Percentiles rank a stretch among this genome's conserved stretches.
Conservation (phyloP, 2,329 filamentous ascomycete genomes). For the Stachybotrys chlorohalonatus region DNA sequence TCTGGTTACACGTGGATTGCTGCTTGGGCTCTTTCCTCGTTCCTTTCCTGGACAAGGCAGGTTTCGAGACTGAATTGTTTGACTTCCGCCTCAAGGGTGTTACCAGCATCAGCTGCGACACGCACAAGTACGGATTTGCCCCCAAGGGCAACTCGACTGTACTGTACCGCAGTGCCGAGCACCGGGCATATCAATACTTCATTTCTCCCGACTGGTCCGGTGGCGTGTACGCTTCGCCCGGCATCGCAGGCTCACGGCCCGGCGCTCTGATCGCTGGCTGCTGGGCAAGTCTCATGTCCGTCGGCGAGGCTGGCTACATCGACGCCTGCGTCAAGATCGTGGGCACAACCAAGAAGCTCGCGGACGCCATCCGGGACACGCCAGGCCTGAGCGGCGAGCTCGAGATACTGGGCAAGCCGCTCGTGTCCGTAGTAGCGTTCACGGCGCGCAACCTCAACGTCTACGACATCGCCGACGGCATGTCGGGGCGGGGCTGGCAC, state of each 20-base stretch:
- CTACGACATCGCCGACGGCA: slow-evolving; percentile 88
- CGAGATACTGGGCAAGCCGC: slow-evolving; percentile 70
- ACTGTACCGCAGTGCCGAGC: slow-evolving; percentile 71
- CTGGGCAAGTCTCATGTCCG: slow-evolving; percentile 85
- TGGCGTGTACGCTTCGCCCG: slow-evolving; percentile 90
- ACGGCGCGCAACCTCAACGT: slow-evolving; percentile 75
- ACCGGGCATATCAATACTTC: slow-evolving; percentile 92
- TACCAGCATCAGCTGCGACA: slow-evolving; percentile 92
- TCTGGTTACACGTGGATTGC: slow-evolving; percentile 94
- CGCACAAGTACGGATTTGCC: slow-evolving; percentile 98
- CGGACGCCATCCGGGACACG: slow-evolving; percentile 60
- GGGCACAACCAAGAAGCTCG: slow-evolving; percentile 74
- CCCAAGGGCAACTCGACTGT: slow-evolving; percentile 95
- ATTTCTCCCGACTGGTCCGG: slow-evolving; percentile 91
- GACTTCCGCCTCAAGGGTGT: slow-evolving; percentile 93
- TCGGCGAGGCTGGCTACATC: slow-evolving; percentile 83
- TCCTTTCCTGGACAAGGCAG: slow-evolving; percentile 85
- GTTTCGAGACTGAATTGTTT: slow-evolving; percentile 80
- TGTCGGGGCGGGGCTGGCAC: slow-evolving; percentile 84
- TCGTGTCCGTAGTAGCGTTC: slow-evolving; percentile 89
- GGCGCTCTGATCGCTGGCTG: slow-evolving; percentile 92
- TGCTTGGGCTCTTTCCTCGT: slow-evolving; percentile 94
- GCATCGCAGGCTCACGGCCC: slow-evolving; percentile 82
- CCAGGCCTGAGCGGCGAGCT: slow-evolving; percentile 64
- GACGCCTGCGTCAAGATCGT: slow-evolving; percentile 83